These are phyloP conservation scores for Boletus coccyginus DNA, from an alignment of 768 basidiomycete species.

Conservation along the genomic window DNA sequence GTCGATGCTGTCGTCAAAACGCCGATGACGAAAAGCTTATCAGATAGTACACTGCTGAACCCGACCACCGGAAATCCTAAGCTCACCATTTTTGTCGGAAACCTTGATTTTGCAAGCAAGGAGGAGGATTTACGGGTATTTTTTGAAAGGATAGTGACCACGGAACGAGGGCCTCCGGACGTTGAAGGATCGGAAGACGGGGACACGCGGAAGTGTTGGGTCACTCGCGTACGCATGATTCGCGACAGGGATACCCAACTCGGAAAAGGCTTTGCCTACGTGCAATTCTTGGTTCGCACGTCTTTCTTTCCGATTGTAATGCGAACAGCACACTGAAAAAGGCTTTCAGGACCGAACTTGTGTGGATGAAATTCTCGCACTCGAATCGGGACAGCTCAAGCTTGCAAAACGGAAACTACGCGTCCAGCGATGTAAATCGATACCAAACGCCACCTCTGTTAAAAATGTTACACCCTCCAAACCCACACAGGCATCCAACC, in stretches of 20 bases:
- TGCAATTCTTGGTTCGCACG: constrained; percentile 70
- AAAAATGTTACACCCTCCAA: constrained; percentile 7
- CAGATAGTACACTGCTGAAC: constrained; percentile 21
- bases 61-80: constrained; percentile 61
- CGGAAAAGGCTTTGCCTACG: constrained; percentile 94
- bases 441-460: constrained; percentile 39
- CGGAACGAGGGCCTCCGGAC: constrained; percentile 63
- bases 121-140: constrained; percentile 88
- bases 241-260: constrained; percentile 89
- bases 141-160: constrained; percentile 74
- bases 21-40: constrained; percentile 20
- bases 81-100: constrained; percentile 85
- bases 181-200: constrained; percentile 27
- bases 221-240: constrained; percentile 81
- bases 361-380: constrained; percentile 87
- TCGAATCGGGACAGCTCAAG: constrained; percentile 75
- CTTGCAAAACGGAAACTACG: constrained; percentile 93
- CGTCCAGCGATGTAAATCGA: constrained; percentile 86
- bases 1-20: constrained; percentile 62
- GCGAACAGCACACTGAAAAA: not conserved
- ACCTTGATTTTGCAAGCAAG: constrained; percentile 86
- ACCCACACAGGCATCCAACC: not conserved
- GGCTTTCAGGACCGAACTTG: constrained; percentile 74
- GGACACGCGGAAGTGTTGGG: constrained; percentile 55
- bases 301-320: not conserved